Percentiles rank a stretch among this genome's conserved stretches.
Evolutionary conservation across 1,284 basidiomycete species (phyloP).

Genomic region (Schizophyllum amplum): DNA sequence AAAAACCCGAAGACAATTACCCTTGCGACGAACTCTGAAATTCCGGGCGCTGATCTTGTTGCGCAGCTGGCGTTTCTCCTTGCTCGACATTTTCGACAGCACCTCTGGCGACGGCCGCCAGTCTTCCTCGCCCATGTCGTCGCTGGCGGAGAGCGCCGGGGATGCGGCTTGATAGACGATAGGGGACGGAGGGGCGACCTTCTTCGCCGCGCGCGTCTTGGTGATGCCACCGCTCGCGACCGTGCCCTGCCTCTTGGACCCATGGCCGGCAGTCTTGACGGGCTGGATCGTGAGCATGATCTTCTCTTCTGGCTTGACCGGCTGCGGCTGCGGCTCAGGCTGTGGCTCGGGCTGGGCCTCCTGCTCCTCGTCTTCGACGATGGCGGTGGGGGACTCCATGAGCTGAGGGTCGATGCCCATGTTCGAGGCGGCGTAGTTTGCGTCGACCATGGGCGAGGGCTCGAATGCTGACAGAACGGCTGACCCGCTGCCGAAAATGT

Average conservation of each 20-base stretch:
- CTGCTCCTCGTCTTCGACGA: constrained; percentile 1
- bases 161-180: constrained; percentile 13
- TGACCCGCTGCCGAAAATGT: constrained; percentile 8
- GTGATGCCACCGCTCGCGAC: constrained; percentile 65
- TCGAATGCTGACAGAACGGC: constrained; percentile 12
- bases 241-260: constrained; percentile 59
- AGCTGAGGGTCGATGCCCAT: constrained; percentile 39
- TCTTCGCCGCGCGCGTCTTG: constrained; percentile 30
- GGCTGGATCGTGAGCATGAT: constrained; percentile 29
- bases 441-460: constrained; percentile 7
- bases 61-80: constrained; percentile 92
- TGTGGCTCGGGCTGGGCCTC: constrained; percentile 6
- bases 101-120: constrained; percentile 87
- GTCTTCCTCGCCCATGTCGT: constrained; percentile 33
- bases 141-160: constrained; percentile 14
- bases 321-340: constrained; percentile 7
- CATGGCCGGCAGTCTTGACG: constrained; percentile 51
- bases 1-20: constrained; percentile 27
- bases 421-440: constrained; percentile 14
- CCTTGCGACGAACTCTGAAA: constrained; percentile 90
- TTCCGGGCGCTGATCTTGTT: constrained; percentile 97
- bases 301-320: constrained; percentile 7
- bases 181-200: constrained; percentile 11
- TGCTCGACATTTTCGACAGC: constrained; percentile 91
- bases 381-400: constrained; percentile 30